Evolutionary conservation across 805 yeast species (phyloP).

Genomic region (Spathaspora girioi): DNA sequence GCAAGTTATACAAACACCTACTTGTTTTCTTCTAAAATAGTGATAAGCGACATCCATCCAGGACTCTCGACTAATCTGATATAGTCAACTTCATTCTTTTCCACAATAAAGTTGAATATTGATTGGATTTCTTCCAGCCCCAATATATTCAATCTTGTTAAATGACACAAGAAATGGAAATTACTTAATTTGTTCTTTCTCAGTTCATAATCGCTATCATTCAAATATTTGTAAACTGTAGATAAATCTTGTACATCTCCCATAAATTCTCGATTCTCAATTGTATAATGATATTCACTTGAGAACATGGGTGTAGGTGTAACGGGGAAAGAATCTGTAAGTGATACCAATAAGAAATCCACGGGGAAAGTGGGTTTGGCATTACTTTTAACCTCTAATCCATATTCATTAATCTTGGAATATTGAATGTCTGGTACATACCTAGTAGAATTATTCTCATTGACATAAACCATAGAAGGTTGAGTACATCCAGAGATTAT

Average conservation of each 20-base stretch:
- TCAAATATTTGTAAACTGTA: constrained; percentile 51
- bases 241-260: constrained; percentile 70
- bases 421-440: constrained; percentile 95
- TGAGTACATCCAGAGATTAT: constrained; percentile 84
- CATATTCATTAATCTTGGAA: constrained; percentile 82
- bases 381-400: constrained; percentile 77
- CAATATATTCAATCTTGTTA: constrained; percentile 55
- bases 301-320: constrained; percentile 50
- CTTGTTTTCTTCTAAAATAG: constrained; percentile 34
- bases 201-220: constrained; percentile 19
- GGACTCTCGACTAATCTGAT: constrained; percentile 55
- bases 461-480: constrained; percentile 81
- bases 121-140: constrained; percentile 50
- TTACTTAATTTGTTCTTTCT: constrained; percentile 45
- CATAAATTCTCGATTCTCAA: constrained; percentile 74
- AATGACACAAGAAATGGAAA: constrained; percentile 69
- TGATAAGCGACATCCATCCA: constrained; percentile 80
- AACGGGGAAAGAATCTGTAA: constrained; percentile 91
- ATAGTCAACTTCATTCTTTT: constrained; percentile 41
- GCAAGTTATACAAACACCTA: not conserved
- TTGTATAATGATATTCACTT: constrained; percentile 43
- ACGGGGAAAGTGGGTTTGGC: constrained; percentile 92
- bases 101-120: constrained; percentile 46
- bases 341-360: constrained; percentile 80
- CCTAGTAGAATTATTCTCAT: constrained; percentile 64